Evolutionary conservation across 306 rosid species (phyloP).

Genomic region (Castanea crenata): DNA sequence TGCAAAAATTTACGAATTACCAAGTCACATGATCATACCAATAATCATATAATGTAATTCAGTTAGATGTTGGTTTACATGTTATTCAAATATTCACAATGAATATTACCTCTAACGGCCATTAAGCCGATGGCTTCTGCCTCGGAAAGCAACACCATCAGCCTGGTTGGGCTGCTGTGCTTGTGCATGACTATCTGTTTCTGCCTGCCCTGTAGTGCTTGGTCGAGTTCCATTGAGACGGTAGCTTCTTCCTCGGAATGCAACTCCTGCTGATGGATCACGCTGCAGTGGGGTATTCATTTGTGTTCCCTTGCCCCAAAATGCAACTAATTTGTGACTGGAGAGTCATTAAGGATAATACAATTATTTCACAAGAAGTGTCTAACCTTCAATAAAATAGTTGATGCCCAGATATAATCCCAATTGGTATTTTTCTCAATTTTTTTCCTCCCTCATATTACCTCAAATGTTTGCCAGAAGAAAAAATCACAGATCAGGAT

Average conservation of each 20-base stretch:
- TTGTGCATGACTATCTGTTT: conserved; percentile 12
- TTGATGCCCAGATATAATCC: no score
- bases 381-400: no score
- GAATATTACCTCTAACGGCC: background rate
- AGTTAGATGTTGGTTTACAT: background rate
- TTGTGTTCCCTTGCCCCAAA: conserved; percentile 74
- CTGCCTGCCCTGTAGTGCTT: conserved; percentile 21
- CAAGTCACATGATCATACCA: no score
- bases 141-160: conserved; percentile 41
- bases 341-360: conserved; percentile 30
- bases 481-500: no score
- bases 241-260: conserved; percentile 61
- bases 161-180: conserved; percentile 24
- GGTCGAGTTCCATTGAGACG: conserved; percentile 47
- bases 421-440: no score
- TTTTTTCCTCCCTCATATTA: no score
- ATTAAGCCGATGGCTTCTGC: conserved; percentile 43
- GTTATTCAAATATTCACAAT: background rate
- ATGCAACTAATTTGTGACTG: conserved; percentile 67
- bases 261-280: conserved; percentile 53
- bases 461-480: no score
- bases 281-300: conserved; percentile 62
- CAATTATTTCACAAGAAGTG: background rate
- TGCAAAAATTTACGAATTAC: no score
- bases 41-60: background rate